Evolutionary conservation across 805 yeast genomes (phyloP).

Genomic region (Kuraishia hungarica): DNA sequence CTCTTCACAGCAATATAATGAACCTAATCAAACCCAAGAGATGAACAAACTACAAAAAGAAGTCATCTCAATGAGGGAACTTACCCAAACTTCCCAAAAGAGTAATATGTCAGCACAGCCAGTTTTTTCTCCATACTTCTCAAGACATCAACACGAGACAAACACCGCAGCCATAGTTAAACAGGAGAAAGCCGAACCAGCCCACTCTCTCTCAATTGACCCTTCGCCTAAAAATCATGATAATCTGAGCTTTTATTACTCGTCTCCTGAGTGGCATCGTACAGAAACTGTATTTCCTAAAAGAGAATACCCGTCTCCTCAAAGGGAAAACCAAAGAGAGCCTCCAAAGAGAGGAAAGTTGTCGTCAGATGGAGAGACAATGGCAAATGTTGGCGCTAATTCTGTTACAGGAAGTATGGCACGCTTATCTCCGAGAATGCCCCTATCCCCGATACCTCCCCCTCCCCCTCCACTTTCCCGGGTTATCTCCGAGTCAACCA

Average conservation of each 20-base stretch:
- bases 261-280: conserved; percentile 1
- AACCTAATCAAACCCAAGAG: neutral
- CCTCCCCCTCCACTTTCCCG: neutral
- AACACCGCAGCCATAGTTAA: too few species aligned
- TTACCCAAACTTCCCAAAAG: neutral
- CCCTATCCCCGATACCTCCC: too few species aligned
- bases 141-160: too few species aligned
- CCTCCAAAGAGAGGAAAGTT: neutral
- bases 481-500: neutral
- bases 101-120: neutral
- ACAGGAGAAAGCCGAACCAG: too few species aligned
- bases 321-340: too few species aligned
- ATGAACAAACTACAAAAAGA: neutral
- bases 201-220: too few species aligned
- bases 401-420: too few species aligned
- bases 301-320: neutral
- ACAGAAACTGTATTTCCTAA: neutral
- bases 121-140: neutral
- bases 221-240: too few species aligned
- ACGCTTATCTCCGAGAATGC: too few species aligned
- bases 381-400: too few species aligned
- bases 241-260: neutral
- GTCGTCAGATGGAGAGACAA: neutral
- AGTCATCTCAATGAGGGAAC: neutral
- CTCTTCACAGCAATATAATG: neutral